Conservation (phyloP, 1,284 basidiomycete genomes). For the Apiotrichum brassicae region DNA sequence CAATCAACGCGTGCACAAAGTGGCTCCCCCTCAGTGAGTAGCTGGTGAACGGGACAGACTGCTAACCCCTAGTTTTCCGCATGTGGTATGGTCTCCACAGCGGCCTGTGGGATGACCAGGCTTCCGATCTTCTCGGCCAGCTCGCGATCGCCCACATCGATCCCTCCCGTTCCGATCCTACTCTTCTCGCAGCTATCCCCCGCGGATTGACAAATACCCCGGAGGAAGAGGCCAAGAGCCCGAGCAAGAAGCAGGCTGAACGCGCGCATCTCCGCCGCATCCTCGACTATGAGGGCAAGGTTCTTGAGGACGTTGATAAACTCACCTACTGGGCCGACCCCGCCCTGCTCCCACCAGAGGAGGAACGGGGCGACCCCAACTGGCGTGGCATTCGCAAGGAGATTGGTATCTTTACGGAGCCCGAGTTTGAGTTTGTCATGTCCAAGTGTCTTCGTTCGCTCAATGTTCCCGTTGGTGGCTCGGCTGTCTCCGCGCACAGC, state of each 20-base stretch:
- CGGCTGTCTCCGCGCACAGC: constrained; percentile 32
- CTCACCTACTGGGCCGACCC: constrained; percentile 38
- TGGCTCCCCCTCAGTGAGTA: constrained; percentile 68
- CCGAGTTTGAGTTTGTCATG: constrained; percentile 78
- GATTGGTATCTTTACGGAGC: constrained; percentile 78
- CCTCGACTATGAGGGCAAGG: constrained; percentile 32
- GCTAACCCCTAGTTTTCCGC: constrained; percentile 54
- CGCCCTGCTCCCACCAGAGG: constrained; percentile 46
- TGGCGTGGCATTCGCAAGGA: constrained; percentile 73
- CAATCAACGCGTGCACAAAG: constrained; percentile 67
- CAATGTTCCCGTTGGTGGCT: constrained; percentile 52
- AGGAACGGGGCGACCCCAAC: constrained; percentile 59
- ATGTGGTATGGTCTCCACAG: constrained; percentile 78
- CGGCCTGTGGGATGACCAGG: constrained; percentile 74
- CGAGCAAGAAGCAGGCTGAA: constrained; percentile 17
- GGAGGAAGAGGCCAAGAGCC: constrained; percentile 34
- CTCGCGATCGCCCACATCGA: constrained; percentile 68
- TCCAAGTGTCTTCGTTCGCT: constrained; percentile 81
- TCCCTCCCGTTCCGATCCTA: constrained; percentile 65
- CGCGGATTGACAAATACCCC: constrained; percentile 30
- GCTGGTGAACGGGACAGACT: constrained; percentile 12
- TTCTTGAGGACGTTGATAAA: constrained; percentile 55
- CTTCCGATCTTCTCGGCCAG: constrained; percentile 60
- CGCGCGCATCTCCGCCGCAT: constrained; percentile 30
- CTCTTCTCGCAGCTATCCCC: constrained; percentile 57